These are phyloP conservation scores for Rehmannia glutinosa DNA, from an alignment of 257 asterid species.

Conservation along the genomic window DNA sequence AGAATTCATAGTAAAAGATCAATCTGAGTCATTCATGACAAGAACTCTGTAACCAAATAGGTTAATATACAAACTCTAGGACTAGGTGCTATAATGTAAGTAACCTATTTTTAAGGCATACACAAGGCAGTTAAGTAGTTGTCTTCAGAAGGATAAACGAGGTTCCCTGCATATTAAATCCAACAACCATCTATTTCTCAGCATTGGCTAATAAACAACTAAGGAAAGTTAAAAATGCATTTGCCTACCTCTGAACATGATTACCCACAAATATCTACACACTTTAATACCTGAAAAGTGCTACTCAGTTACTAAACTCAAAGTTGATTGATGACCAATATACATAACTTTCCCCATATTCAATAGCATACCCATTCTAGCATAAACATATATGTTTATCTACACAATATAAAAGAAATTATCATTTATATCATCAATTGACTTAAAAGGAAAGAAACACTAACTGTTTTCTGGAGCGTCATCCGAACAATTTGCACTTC, in stretches of 20 bases:
- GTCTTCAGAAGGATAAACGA: too few species aligned
- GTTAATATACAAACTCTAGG: not conserved
- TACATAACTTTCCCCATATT: not conserved
- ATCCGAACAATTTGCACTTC: slow-evolving; percentile 31
- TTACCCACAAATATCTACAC: not conserved
- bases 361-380: not conserved
- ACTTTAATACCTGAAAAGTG: not conserved
- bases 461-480: slow-evolving; percentile 33
- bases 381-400: not conserved
- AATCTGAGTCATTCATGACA: not conserved
- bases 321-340: not conserved
- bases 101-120: not conserved
- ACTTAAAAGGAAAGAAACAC: slow-evolving; percentile 23
- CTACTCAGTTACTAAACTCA: not conserved
- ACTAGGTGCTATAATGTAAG: not conserved
- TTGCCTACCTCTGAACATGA: not conserved
- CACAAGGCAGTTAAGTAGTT: too few species aligned
- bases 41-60: not conserved
- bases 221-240: not conserved
- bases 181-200: too few species aligned
- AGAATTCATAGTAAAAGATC: not conserved
- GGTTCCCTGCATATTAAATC: too few species aligned
- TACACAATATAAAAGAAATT: not conserved
- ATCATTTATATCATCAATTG: not conserved
- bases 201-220: not conserved